Evolutionary conservation across 257 asterid genomes (phyloP), one percentile per base, ranked within the genome.

Genomic region (Salvia miltiorrhiza): DNA sequence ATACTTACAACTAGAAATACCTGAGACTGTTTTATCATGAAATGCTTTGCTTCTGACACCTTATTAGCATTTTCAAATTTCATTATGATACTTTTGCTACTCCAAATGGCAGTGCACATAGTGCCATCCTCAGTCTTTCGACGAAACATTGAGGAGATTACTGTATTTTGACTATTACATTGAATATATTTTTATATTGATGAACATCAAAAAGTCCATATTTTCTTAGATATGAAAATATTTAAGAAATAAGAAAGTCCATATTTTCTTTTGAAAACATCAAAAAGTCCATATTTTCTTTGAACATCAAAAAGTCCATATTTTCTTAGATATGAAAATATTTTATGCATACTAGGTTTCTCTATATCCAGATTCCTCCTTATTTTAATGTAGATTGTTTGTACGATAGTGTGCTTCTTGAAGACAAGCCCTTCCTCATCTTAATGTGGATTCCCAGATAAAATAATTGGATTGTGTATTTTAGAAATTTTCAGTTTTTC

Each of bases 1-100:
- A n/a, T n/a, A n/a, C n/a, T n/a, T n/a, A n/a, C n/a, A n/a, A 57
- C 64, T 59, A 41, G 55, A 26, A 66, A 58, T 71, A 40, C 45
- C 60, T 28, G 30, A 12, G 69, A 49, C 43, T 10, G 45, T 49
- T 72, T 59, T 44, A 4, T 65, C 57, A 66, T 20, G 67, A 32
- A 23, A 55, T 64, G 55, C 49, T 19, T 21, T 61, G 23, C 35
- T 66, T 70, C 14, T 0, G 3, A 30, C 20, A 45, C 39, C 44
- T 63, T 62, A 20, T 75, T 35, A 43, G 16, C 50, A 21, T 63
- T 68, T 21, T 68, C 56, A n/a, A n/a, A n/a, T n/a, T n/a, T n/a
- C n/a, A n/a, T n/a, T n/a, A n/a, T 47, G 13, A 21, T 60, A 61
- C 20, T 78, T 39, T 41, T 52, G 60, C 43, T 60, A 23, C n/a